Evolutionary conservation across 768 basidiomycete genomes (phyloP), one percentile per base, ranked within the genome.

Genomic region (Suillus occidentalis): DNA sequence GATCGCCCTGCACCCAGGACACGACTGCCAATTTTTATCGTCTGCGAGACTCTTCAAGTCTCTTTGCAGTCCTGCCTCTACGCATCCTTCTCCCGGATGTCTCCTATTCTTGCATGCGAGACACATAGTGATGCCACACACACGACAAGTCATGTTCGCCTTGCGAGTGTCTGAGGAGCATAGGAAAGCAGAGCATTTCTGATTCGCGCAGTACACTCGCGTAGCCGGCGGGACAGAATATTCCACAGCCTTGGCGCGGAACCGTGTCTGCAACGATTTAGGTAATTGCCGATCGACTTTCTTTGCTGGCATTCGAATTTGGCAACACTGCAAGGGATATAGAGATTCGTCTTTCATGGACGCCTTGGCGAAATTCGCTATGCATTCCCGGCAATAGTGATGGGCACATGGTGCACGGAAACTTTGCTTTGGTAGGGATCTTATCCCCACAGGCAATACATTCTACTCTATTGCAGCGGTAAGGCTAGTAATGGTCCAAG

Each of bases 1-100:
- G 59, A 89, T 77, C 36, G 78, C 75, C 6, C 78, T 66, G 70
- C 89, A 90, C 14, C 76, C 78, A 1, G 88, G 88, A 69, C 88
- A 90, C 0, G 83, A 87, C 69, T 88, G 85, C 88, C 86, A 90
- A 6, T 77, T 74, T 12, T 83, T 65, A 49, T 76, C 63, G 6
- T 70, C 70, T 0, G 86, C 87, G 14, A 91, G 79, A 3, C 71
- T 76, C n/a, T 73, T 77, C 25, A 88, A 75, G 52, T 78, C 80
- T 16, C 80, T 70, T 9, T 77, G 74, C 1, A 79, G 77, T 2
- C 72, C 71, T 64, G 83, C 82, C n/a, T 81, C 80, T 2, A 72
- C 67, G 58, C 88, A 88, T 4, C 67, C 68, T 53, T 75, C 69
- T 16, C 68, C 68, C 0, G 72, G 69, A 69, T 89, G 89, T 10